Percentiles rank a stretch among this genome's conserved stretches.
Evolutionary conservation across 1,284 basidiomycete genomes (phyloP).

Genomic region (Coniophora puteana): DNA sequence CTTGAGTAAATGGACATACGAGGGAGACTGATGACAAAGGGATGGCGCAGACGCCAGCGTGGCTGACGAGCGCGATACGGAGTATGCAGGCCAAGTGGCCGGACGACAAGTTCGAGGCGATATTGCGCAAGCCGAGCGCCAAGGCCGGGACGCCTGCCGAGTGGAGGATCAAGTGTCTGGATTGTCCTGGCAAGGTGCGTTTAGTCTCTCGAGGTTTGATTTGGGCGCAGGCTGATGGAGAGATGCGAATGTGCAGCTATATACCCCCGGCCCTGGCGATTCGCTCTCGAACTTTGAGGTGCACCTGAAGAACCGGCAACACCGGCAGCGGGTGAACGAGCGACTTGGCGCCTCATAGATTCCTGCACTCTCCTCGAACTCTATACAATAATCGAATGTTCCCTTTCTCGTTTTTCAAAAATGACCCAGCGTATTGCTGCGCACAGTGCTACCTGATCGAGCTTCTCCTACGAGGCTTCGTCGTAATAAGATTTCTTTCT

Average conservation of each 20-base stretch:
- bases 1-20: too few relatives aligned
- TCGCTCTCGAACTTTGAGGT: constrained; percentile 90
- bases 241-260: constrained; percentile 66
- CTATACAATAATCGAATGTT: too few relatives aligned
- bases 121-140: constrained; percentile 55
- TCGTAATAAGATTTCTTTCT: too few relatives aligned
- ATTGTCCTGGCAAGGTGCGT: constrained; percentile 90
- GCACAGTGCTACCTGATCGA: too few relatives aligned
- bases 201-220: neutral
- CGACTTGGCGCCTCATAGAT: too few relatives aligned
- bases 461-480: too few relatives aligned
- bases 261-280: constrained; percentile 91
- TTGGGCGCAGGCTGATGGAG: constrained; percentile 15
- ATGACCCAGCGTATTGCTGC: too few relatives aligned
- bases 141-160: constrained; percentile 52
- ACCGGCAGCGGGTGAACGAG: constrained; percentile 55
- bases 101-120: constrained; percentile 79
- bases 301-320: constrained; percentile 78
- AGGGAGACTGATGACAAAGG: too few relatives aligned
- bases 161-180: constrained; percentile 92
- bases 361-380: too few relatives aligned
- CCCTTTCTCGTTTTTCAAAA: too few relatives aligned
- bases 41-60: constrained; percentile 71
- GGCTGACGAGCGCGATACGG: constrained; percentile 64
- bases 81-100: constrained; percentile 73